Conservation (phyloP, 129 eudicot species). For the Mikania micrantha region DNA sequence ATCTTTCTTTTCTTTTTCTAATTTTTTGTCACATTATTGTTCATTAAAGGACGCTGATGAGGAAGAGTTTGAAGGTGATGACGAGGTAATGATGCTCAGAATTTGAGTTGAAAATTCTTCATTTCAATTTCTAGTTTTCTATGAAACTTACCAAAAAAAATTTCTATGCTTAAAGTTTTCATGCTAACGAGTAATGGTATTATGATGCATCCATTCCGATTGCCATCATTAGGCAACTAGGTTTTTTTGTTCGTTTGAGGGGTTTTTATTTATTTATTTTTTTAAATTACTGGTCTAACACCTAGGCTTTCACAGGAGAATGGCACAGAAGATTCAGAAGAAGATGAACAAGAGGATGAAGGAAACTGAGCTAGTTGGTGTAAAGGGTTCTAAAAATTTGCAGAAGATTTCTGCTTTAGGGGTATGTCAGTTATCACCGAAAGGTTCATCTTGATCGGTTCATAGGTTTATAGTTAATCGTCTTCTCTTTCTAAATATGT, state of each 20-base stretch:
- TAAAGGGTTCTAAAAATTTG: constrained; percentile 28
- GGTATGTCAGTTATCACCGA: constrained; percentile 1
- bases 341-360: constrained; percentile 19
- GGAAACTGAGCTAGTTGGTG: constrained; percentile 17
- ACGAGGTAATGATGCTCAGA: constrained; percentile 37
- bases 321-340: constrained; percentile 41
- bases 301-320: constrained; percentile 29
- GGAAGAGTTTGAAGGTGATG: constrained; percentile 43
- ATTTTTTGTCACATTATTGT: neutral
- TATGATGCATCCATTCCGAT: neutral
- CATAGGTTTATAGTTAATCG: neutral
- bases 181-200: neutral
- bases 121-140: neutral
- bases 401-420: constrained; percentile 2
- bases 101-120: constrained; percentile 5
- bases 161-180: neutral
- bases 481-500: neutral
- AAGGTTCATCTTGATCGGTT: constrained; percentile 10
- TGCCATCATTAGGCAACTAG: neutral
- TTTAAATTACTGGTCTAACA: neutral
- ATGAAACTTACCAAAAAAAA: neutral
- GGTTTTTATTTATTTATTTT: neutral
- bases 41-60: constrained; percentile 61
- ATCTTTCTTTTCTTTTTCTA: neutral
- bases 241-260: neutral